Conservation (phyloP, 345 rosid species). For the Heritiera littoralis region DNA sequence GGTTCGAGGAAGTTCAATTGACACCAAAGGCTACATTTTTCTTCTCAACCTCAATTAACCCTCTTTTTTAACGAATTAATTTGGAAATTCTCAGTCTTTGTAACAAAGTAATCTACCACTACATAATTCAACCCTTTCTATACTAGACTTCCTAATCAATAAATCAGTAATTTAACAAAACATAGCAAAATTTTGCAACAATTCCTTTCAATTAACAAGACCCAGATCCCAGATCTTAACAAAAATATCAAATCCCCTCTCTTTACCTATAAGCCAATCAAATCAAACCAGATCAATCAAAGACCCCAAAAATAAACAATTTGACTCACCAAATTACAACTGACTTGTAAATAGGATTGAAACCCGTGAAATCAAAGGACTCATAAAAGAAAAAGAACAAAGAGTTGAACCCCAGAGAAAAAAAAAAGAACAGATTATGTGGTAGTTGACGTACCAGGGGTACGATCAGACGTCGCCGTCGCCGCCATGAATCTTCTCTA, state of each 20-base stretch:
- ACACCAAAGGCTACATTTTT: background rate
- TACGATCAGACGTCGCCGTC: slow-evolving; percentile 66
- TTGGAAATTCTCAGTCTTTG: background rate
- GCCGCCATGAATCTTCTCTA: slow-evolving; percentile 61
- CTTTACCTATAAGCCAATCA: slow-evolving; percentile 4
- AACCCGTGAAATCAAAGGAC: slow-evolving; percentile 28
- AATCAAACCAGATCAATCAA: slow-evolving; percentile 2
- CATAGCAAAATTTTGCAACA: background rate
- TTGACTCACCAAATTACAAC: slow-evolving; percentile 12
- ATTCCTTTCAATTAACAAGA: slow-evolving; percentile 23
- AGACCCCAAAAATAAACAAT: slow-evolving; percentile 20
- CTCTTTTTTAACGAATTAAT: background rate
- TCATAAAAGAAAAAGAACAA: slow-evolving; percentile 15
- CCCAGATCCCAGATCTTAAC: slow-evolving; percentile 49
- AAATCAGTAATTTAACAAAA: background rate
- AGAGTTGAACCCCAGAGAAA: background rate
- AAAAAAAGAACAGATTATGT: slow-evolving; percentile 12
- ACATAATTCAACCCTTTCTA: background rate
- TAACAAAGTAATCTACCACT: background rate
- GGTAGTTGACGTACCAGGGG: slow-evolving; percentile 50
- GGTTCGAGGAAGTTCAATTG: background rate
- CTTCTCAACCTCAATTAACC: slow-evolving; percentile 4
- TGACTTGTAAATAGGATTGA: background rate
- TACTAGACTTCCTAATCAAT: background rate
- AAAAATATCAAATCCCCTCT: slow-evolving; percentile 27